Evolutionary conservation across 371 early-diverging fungal species (phyloP), one percentile per base, ranked within the genome.

Genomic region (Mortierella polycephala): DNA sequence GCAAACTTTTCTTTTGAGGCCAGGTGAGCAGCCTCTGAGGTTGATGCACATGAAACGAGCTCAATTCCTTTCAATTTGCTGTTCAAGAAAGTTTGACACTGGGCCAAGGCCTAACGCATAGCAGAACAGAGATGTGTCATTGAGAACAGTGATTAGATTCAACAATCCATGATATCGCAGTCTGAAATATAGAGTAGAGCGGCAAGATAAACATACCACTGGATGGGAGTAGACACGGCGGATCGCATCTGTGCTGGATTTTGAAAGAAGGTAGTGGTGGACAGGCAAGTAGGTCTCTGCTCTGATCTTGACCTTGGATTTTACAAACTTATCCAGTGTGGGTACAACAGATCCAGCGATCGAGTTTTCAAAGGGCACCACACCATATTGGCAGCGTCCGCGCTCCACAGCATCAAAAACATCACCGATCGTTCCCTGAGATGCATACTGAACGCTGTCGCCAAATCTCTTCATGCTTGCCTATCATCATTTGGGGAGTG

Each of bases 361-460:
- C 12, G 96, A 96, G 82, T 98, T 98, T 77, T 98, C 98, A 80
- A 96, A 94, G 12, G 98, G 98, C 0, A 98, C 92, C 50, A 97
- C 83, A n/a, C 96, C 97, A 72, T 96, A 96, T 18, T 93, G 93
- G 8, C 90, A 85, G 46, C 86, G 87, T 18, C 92, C 93, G 10
- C 88, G 87, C 72, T 92, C 94, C 3, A 95, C 94, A 6, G 94
- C 93, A 16, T 85, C 86, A 74, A 97, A 93, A 0, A 98, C 93
- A 62, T 91, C 95, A 71, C 85, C 83, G 20, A 93, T 94, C 42
- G 87, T 85, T 40, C 85, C 83, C 54, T 89, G 87, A 10, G 94
- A 90, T 8, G 89, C 84, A 80, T 94, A 96, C 1, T 86, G 84
- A 7, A 92, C 89, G 62, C 91, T 87, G 68, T 93, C 94, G 9